Evolutionary conservation across 305 asterid species (phyloP).

Genomic region (Nicotiana rustica): DNA sequence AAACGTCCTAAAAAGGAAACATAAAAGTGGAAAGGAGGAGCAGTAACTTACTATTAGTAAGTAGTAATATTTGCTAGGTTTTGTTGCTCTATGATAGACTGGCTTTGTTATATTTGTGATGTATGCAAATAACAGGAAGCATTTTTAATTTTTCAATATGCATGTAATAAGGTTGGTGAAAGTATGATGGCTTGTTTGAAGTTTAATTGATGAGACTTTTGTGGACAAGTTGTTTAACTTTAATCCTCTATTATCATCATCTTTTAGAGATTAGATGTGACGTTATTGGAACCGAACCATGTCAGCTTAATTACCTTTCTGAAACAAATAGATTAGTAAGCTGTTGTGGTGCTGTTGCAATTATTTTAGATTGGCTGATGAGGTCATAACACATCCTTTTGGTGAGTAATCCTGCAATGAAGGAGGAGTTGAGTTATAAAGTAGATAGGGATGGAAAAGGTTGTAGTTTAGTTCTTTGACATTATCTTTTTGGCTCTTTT

Average conservation of each 20-base stretch:
- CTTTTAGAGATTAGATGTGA: conserved; percentile 40
- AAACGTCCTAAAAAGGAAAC: too few species aligned
- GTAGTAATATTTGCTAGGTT: background rate
- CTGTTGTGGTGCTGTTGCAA: conserved; percentile 39
- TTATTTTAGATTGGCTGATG: conserved; percentile 41
- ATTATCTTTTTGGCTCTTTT: conserved; percentile 33
- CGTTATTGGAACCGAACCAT: conserved; percentile 38
- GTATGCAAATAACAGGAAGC: conserved; percentile 18
- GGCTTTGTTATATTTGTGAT: conserved; percentile 14
- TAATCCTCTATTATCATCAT: conserved; percentile 30
- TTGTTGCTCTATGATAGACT: conserved; percentile 26
- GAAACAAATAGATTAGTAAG: conserved; percentile 40
- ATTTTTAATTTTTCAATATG: conserved; percentile 31
- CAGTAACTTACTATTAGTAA: background rate
- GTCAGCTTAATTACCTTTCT: conserved; percentile 44
- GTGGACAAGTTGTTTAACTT: conserved; percentile 38
- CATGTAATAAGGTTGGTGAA: conserved; percentile 5
- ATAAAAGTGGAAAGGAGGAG: too few species aligned
- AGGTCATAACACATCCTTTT: conserved; percentile 36
- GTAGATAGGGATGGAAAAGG: conserved; percentile 41
- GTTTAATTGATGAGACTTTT: conserved; percentile 31
- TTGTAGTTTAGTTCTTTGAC: conserved; percentile 36
- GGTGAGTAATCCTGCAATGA: conserved; percentile 39
- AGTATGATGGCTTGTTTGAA: conserved; percentile 29
- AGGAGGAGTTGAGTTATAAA: conserved; percentile 46